These are phyloP conservation scores for Acanthamoeba triangularis DNA, from an alignment of 208 protist species.

Conservation along the genomic window DNA sequence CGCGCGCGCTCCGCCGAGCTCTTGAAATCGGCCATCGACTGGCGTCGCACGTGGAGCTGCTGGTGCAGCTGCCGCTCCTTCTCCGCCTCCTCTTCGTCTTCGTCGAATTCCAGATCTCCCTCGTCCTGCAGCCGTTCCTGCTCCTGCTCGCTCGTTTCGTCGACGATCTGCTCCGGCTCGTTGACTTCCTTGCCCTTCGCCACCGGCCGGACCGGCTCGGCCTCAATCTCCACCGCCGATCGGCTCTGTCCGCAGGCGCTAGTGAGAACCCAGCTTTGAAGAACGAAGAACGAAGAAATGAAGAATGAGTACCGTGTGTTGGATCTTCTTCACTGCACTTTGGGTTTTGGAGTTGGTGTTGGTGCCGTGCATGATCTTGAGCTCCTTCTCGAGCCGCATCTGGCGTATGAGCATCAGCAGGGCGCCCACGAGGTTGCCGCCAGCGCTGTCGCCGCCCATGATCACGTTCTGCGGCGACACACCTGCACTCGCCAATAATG, in stretches of 20 bases:
- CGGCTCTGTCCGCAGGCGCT: background rate
- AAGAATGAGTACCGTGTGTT: background rate
- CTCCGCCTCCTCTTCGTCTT: background rate
- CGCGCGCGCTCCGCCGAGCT: background rate
- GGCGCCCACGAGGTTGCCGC: background rate
- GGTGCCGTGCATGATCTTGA: background rate
- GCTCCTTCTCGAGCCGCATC: slow-evolving; percentile 2
- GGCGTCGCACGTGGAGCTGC: background rate
- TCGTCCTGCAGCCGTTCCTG: background rate
- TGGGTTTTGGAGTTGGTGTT: background rate
- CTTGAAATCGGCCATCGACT: slow-evolving; percentile 26
- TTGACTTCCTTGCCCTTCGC: background rate
- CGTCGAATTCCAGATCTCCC: background rate
- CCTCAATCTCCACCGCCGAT: background rate
- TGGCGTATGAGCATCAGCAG: slow-evolving; percentile 2
- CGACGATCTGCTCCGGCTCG: background rate
- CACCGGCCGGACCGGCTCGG: background rate
- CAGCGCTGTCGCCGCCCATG: slow-evolving; percentile 9
- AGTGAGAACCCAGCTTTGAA: background rate
- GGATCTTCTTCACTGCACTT: background rate
- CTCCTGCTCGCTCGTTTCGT: background rate
- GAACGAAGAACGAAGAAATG: no score
- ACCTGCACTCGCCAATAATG: background rate
- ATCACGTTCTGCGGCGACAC: slow-evolving; percentile 21
- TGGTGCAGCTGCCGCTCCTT: background rate